Percentiles rank a stretch among this genome's conserved stretches.
phyloP scores from a whole-genome alignment of 805 yeast species.

The Priceomyces medius region DNA sequence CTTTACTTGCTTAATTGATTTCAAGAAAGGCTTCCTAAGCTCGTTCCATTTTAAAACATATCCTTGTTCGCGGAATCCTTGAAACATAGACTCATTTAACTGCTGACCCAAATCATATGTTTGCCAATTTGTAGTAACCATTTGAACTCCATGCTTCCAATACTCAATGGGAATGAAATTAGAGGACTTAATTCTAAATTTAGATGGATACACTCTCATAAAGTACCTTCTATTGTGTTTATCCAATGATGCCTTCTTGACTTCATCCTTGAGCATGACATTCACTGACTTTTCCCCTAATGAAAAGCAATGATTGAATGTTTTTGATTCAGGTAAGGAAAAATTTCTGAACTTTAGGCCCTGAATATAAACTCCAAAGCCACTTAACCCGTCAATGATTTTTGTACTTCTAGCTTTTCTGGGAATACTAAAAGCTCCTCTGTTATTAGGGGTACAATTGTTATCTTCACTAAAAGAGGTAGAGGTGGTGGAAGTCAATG shows the following conservation, averaged over 20 bases:
- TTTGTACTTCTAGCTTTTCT: conserved; percentile 19
- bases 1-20: conserved; percentile 13
- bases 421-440: conserved; percentile 21
- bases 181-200: conserved; percentile 68
- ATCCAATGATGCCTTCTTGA: conserved; percentile 52
- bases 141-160: conserved; percentile 86
- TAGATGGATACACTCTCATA: conserved; percentile 87
- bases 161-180: conserved; percentile 77
- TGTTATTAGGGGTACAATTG: conserved; percentile 12
- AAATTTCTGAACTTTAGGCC: conserved; percentile 81
- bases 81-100: conserved; percentile 79
- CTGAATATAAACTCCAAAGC: conserved; percentile 66
- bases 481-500: conserved; percentile 34
- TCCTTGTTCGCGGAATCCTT: conserved; percentile 59
- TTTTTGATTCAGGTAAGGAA: conserved; percentile 81
- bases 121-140: conserved; percentile 98
- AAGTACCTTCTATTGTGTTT: conserved; percentile 76
- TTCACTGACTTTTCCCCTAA: conserved; percentile 72
- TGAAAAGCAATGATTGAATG: conserved; percentile 80
- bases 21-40: conserved; percentile 37
- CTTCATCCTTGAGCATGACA: conserved; percentile 61
- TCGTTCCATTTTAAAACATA: conserved; percentile 72
- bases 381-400: conserved; percentile 46
- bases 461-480: conserved; percentile 44
- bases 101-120: conserved; percentile 88